phyloP scores from a whole-genome alignment of 1,284 basidiomycete species.

The Fomitopsis palustris region DNA sequence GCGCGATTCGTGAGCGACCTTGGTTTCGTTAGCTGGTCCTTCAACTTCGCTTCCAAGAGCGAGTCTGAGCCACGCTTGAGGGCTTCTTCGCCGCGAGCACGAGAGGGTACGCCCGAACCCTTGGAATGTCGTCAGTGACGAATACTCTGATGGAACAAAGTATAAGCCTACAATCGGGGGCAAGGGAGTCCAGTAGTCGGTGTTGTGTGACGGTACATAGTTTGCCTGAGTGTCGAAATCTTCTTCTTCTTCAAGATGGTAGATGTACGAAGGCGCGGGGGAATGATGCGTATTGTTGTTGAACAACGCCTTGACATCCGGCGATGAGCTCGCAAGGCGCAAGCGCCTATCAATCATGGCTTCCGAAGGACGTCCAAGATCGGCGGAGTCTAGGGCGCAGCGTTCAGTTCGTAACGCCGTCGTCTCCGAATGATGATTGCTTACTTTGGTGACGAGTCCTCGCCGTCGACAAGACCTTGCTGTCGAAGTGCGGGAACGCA shows the following conservation, averaged over 20 bases:
- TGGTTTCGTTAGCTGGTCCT: slow-evolving; percentile 72
- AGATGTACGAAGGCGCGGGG: slow-evolving; percentile 61
- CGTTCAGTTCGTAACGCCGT: neutral
- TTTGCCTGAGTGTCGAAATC: slow-evolving; percentile 46
- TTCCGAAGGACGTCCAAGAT: slow-evolving; percentile 65
- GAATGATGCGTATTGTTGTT: slow-evolving; percentile 47
- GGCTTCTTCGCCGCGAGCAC: slow-evolving; percentile 66
- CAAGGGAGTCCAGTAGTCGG: slow-evolving; percentile 73
- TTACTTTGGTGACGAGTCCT: slow-evolving; percentile 58
- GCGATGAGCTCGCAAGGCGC: slow-evolving; percentile 83
- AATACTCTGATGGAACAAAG: no score
- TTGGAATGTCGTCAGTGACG: slow-evolving; percentile 27
- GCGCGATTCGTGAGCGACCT: slow-evolving; percentile 76
- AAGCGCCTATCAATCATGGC: slow-evolving; percentile 73
- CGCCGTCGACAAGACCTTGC: slow-evolving; percentile 83
- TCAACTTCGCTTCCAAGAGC: slow-evolving; percentile 81
- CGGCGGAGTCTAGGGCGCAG: slow-evolving; percentile 59
- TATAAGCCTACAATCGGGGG: slow-evolving; percentile 61
- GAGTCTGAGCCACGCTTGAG: slow-evolving; percentile 86
- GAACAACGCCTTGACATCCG: slow-evolving; percentile 95
- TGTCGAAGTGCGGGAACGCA: slow-evolving; percentile 96
- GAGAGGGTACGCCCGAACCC: slow-evolving; percentile 64
- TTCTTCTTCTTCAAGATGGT: slow-evolving; percentile 70
- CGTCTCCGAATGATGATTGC: neutral
- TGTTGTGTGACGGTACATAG: slow-evolving; percentile 47